A percentile compares a stretch with the other conserved stretches of the same genome.
These are phyloP conservation scores for Corynespora cassiicola DNA, from an alignment of 2,329 filamentous ascomycete species.

Conservation along the genomic window DNA sequence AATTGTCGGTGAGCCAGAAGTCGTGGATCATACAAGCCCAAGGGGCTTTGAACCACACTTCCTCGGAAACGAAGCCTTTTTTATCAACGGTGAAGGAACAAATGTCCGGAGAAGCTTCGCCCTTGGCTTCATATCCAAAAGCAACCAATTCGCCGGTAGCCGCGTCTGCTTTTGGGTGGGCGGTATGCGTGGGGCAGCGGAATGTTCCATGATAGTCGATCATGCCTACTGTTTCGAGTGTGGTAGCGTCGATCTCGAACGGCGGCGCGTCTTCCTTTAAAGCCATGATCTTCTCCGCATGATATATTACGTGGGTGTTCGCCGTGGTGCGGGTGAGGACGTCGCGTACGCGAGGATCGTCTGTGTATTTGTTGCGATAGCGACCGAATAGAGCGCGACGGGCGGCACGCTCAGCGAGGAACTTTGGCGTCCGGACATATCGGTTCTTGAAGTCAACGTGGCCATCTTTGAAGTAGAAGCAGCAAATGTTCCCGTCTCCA, in stretches of 20 bases:
- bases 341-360: conserved; percentile 35
- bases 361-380: conserved; percentile 51
- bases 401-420: conserved; percentile 46
- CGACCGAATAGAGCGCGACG: conserved; percentile 43
- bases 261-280: conserved; percentile 22
- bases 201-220: conserved; percentile 19
- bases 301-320: conserved; percentile 25
- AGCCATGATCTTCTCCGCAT: conserved; percentile 15
- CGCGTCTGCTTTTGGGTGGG: conserved; percentile 25
- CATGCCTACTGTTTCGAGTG: conserved; percentile 18
- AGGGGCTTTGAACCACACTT: conserved; percentile 44
- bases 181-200: conserved; percentile 21
- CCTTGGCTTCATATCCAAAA: conserved; percentile 46
- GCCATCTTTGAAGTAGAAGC: conserved; percentile 46
- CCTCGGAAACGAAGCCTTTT: conserved; percentile 38
- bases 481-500: conserved; percentile 50
- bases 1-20: conserved; percentile 49
- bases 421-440: conserved; percentile 52
- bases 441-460: conserved; percentile 40
- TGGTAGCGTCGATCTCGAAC: conserved; percentile 19
- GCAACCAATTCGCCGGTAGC: conserved; percentile 16
- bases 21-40: conserved; percentile 52
- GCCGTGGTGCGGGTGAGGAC: conserved; percentile 42
- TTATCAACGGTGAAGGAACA: conserved; percentile 42
- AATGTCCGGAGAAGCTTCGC: conserved; percentile 48